Conservation (phyloP, 176 grass and related monocot species). For the Cenchrus purpureus region DNA sequence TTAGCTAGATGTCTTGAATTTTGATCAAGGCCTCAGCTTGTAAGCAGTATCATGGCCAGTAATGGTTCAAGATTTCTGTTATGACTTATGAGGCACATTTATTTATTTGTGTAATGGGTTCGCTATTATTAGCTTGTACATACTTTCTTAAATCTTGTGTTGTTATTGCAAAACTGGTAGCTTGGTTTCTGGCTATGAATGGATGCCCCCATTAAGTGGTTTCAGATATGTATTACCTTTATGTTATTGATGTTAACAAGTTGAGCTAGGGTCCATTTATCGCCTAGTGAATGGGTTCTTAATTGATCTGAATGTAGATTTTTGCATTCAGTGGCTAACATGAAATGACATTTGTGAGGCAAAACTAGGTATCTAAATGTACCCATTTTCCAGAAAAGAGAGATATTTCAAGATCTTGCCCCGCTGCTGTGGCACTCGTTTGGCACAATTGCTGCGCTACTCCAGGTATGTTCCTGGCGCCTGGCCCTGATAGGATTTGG, state of each 20-base stretch:
- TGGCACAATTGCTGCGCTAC: constrained; percentile 86
- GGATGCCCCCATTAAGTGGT: background rate
- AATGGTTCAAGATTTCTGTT: background rate
- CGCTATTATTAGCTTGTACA: background rate
- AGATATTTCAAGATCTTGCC: constrained; percentile 98
- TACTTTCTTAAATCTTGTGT: background rate
- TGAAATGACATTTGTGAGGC: background rate
- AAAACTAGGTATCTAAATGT: background rate
- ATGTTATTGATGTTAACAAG: background rate
- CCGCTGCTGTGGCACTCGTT: constrained; percentile 89
- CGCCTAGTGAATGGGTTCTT: background rate
- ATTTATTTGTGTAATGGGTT: constrained; percentile 17
- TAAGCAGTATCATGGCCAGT: background rate
- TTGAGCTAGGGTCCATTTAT: background rate
- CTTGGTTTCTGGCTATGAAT: constrained; percentile 5
- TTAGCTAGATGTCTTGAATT: background rate
- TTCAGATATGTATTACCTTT: background rate
- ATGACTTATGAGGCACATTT: background rate
- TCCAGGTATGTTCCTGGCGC: constrained; percentile 61
- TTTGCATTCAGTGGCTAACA: background rate
- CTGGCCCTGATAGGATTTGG: background rate
- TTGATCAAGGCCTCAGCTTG: constrained; percentile 19
- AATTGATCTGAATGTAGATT: background rate
- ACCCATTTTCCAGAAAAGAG: constrained; percentile 54
- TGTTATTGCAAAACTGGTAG: constrained; percentile 7